A percentile compares a stretch with the other conserved stretches of the same genome.
Evolutionary conservation across 495 filamentous ascomycete species (phyloP).

Genomic region (Xylona heveae): DNA sequence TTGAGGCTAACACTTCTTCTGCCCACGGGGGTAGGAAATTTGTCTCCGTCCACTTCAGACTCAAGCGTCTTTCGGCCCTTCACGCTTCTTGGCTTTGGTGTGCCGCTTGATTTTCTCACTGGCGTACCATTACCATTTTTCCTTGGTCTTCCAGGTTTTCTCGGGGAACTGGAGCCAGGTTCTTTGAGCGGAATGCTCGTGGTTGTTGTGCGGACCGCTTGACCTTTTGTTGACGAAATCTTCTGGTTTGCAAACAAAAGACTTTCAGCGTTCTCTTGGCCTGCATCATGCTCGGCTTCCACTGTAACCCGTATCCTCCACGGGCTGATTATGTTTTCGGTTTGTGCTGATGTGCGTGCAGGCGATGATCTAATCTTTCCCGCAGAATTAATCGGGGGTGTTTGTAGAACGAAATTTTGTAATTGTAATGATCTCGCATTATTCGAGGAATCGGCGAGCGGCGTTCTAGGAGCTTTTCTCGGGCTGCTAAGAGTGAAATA

Average conservation of each 20-base stretch:
- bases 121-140: conserved; percentile 2
- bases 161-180: conserved; percentile 1
- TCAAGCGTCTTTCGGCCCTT: too few species aligned
- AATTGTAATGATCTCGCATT: conserved; percentile 1
- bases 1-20: too few species aligned
- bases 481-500: too few species aligned
- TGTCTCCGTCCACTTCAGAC: too few species aligned
- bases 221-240: background rate
- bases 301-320: conserved; percentile 4
- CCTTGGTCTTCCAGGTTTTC: background rate
- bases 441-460: too few species aligned
- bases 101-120: too few species aligned
- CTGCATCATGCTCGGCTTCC: conserved; percentile 1
- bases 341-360: background rate
- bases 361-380: conserved; percentile 1
- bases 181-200: conserved; percentile 2
- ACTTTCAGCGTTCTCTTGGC: too few species aligned
- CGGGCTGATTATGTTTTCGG: conserved; percentile 2
- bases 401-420: conserved; percentile 3
- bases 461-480: too few species aligned
- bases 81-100: too few species aligned
- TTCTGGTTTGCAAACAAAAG: too few species aligned
- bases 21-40: too few species aligned
- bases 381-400: background rate
- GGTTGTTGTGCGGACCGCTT: conserved; percentile 1